These are phyloP conservation scores for Crotalaria pallida DNA, from an alignment of 306 rosid species.

Conservation along the genomic window DNA sequence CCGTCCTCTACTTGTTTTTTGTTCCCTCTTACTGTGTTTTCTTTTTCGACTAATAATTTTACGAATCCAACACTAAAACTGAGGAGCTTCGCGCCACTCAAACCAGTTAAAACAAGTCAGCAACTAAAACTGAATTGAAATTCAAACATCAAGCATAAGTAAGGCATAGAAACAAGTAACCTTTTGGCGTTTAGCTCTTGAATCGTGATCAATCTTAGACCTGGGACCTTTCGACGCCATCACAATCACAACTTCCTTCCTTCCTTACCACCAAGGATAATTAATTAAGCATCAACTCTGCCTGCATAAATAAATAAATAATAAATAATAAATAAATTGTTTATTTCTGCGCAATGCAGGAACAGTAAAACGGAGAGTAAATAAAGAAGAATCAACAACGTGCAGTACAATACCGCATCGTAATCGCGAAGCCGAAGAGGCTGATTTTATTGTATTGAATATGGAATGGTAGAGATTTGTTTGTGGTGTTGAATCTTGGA, in stretches of 20 bases:
- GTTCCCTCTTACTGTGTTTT: no score
- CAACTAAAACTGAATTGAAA: not conserved
- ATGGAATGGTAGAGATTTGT: not conserved
- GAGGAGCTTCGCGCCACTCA: no score
- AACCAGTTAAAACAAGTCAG: no score
- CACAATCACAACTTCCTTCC: no score
- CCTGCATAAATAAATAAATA: not conserved
- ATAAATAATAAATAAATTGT: not conserved
- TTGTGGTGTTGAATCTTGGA: not conserved
- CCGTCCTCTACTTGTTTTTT: no score
- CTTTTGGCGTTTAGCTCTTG: slow-evolving; percentile 81
- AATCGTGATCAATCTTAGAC: slow-evolving; percentile 76
- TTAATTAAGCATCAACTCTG: slow-evolving; percentile 16
- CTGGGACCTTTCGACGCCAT: slow-evolving; percentile 96
- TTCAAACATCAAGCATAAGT: not conserved
- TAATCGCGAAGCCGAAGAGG: no score
- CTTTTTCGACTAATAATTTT: no score
- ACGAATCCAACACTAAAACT: no score
- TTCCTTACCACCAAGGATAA: not conserved
- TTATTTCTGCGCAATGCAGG: not conserved
- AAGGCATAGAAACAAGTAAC: slow-evolving; percentile 31
- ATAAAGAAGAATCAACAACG: not conserved
- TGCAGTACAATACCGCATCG: slow-evolving; percentile 1
- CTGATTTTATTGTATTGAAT: not conserved
- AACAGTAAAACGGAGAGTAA: no score